Evolutionary conservation across 768 basidiomycete genomes (phyloP).

Genomic region (Roridomyces roridus): DNA sequence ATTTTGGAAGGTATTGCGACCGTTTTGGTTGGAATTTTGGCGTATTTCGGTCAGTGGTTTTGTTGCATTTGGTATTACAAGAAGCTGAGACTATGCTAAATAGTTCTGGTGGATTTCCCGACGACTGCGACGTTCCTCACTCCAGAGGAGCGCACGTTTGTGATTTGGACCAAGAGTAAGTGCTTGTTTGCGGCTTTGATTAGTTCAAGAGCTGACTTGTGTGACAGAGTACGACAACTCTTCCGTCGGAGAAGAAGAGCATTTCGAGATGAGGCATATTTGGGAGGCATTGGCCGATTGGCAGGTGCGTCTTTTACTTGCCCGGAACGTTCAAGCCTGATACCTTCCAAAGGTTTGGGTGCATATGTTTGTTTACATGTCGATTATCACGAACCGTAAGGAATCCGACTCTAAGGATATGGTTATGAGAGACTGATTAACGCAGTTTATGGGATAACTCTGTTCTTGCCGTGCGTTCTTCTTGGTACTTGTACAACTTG

Average conservation of each 20-base stretch:
- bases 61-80: background rate
- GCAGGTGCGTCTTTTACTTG: slow-evolving; percentile 48
- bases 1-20: slow-evolving; percentile 68
- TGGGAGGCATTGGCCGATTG: slow-evolving; percentile 63
- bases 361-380: slow-evolving; percentile 65
- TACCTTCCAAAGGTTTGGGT: slow-evolving; percentile 60
- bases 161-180: slow-evolving; percentile 63
- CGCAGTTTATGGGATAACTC: slow-evolving; percentile 70
- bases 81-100: background rate
- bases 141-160: slow-evolving; percentile 60
- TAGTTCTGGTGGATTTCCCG: slow-evolving; percentile 70
- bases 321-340: background rate
- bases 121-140: slow-evolving; percentile 65
- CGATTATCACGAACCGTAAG: slow-evolving; percentile 64
- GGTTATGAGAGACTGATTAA: background rate
- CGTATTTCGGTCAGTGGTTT: slow-evolving; percentile 50
- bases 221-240: slow-evolving; percentile 58
- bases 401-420: slow-evolving; percentile 7
- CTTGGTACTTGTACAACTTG: too few relatives aligned
- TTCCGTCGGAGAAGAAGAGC: slow-evolving; percentile 65
- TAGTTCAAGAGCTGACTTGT: too few relatives aligned
- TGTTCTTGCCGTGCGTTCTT: slow-evolving; percentile 69
- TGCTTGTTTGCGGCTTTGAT: background rate
- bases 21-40: slow-evolving; percentile 57
- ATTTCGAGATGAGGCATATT: slow-evolving; percentile 59